phyloP scores from a whole-genome alignment of 169 alveolate species.

The Plasmodium berghei region DNA sequence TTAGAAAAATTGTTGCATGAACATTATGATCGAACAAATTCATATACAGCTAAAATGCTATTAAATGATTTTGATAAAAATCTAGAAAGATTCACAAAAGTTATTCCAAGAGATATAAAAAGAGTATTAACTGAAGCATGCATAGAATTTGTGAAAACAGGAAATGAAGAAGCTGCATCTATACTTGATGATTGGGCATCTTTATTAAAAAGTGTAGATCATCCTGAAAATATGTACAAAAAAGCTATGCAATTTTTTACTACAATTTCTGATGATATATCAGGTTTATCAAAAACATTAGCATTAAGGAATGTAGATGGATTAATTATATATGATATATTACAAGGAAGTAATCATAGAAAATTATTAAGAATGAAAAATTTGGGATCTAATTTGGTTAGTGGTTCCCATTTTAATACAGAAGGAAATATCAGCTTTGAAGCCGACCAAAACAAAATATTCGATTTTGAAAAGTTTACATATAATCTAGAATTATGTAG shows the following conservation, averaged over 20 bases:
- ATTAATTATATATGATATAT: constrained; percentile 49
- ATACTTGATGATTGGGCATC: constrained; percentile 80
- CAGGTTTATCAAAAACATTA: constrained; percentile 61
- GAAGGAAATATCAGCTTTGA: neutral
- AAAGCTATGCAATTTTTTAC: constrained; percentile 77
- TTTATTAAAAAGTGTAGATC: constrained; percentile 66
- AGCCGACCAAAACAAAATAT: constrained; percentile 12
- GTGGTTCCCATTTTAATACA: neutral
- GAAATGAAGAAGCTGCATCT: constrained; percentile 79
- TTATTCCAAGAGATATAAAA: constrained; percentile 79
- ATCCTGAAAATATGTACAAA: constrained; percentile 76
- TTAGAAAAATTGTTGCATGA: constrained; percentile 77
- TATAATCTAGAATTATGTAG: constrained; percentile 70
- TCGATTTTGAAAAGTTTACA: constrained; percentile 60
- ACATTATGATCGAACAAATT: constrained; percentile 76
- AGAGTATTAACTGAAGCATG: constrained; percentile 80
- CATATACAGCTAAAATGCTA: constrained; percentile 76
- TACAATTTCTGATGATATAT: constrained; percentile 57
- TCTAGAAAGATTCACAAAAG: constrained; percentile 70
- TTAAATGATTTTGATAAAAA: constrained; percentile 65
- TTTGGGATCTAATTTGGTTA: neutral
- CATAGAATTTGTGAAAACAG: constrained; percentile 79
- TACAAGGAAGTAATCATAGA: constrained; percentile 32
- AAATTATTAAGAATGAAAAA: constrained; percentile 29
- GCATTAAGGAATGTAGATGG: constrained; percentile 74